Conservation (phyloP, 345 rosid species). For the Salix arbutifolia region DNA sequence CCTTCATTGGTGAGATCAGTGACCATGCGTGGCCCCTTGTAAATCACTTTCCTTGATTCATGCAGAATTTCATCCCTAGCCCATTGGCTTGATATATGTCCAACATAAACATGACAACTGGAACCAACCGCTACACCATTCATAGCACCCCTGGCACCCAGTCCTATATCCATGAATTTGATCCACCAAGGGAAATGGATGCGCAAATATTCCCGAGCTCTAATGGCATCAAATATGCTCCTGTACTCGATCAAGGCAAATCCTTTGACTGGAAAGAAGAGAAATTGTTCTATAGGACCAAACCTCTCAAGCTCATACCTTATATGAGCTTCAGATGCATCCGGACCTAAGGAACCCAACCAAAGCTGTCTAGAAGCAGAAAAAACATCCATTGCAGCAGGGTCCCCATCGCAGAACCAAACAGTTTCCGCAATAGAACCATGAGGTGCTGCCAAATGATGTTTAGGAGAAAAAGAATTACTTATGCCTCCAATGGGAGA, state of each 20-base stretch:
- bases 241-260: conserved; percentile 88
- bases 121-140: conserved; percentile 82
- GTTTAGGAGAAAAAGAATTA: conserved; percentile 55
- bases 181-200: conserved; percentile 73
- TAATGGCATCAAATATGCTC: conserved; percentile 77
- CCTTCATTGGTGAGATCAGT: conserved; percentile 73
- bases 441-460: conserved; percentile 39
- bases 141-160: conserved; percentile 72
- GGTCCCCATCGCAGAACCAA: conserved; percentile 85
- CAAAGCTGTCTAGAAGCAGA: conserved; percentile 87
- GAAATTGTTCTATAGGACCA: conserved; percentile 77
- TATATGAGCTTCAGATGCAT: conserved; percentile 70
- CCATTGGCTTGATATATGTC: conserved; percentile 76
- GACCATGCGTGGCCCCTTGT: conserved; percentile 72
- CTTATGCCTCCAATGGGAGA: conserved; percentile 26
- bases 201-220: conserved; percentile 81
- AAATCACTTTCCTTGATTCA: conserved; percentile 79
- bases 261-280: conserved; percentile 65
- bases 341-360: conserved; percentile 75
- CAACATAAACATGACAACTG: conserved; percentile 71
- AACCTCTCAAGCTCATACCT: conserved; percentile 83
- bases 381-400: conserved; percentile 63
- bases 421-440: conserved; percentile 41
- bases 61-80: conserved; percentile 77
- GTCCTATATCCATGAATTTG: conserved; percentile 81